Conservation (phyloP, 2,329 filamentous ascomycete species). For the Ceratocystis lukuohia region DNA sequence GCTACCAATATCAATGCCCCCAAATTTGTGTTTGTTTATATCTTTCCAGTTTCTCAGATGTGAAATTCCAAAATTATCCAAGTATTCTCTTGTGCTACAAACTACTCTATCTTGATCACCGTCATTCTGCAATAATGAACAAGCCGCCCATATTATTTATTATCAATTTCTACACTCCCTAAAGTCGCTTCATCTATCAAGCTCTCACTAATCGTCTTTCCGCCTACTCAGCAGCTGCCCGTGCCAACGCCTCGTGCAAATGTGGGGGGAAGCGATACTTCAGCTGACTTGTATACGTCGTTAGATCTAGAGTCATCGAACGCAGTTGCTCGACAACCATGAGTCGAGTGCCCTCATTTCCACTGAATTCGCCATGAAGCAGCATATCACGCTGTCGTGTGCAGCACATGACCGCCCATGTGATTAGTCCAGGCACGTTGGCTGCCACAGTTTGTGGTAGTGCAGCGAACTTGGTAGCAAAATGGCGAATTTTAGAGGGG, state of each 20-base stretch:
- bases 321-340: slow-evolving; percentile 57
- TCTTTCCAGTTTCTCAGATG: not conserved
- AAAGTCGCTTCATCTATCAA: not conserved
- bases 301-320: slow-evolving; percentile 75
- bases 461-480: slow-evolving; percentile 66
- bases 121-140: too few species aligned
- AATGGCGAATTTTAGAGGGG: slow-evolving; percentile 62
- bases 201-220: not conserved
- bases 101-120: too few species aligned
- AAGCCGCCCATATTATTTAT: too few species aligned
- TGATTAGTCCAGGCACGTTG: slow-evolving; percentile 79
- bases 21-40: not conserved
- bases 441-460: slow-evolving; percentile 70
- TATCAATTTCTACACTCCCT: too few species aligned
- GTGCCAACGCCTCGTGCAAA: slow-evolving; percentile 76
- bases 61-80: too few species aligned
- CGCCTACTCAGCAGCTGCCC: slow-evolving; percentile 55
- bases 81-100: too few species aligned
- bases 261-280: slow-evolving; percentile 78
- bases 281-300: slow-evolving; percentile 80
- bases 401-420: slow-evolving; percentile 87
- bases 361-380: slow-evolving; percentile 57
- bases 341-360: slow-evolving; percentile 50
- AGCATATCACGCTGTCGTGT: slow-evolving; percentile 63
- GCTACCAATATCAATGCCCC: not conserved